Evolutionary conservation across 1,139 yeast species (phyloP).

Genomic region (Scheffersomyces titani): DNA sequence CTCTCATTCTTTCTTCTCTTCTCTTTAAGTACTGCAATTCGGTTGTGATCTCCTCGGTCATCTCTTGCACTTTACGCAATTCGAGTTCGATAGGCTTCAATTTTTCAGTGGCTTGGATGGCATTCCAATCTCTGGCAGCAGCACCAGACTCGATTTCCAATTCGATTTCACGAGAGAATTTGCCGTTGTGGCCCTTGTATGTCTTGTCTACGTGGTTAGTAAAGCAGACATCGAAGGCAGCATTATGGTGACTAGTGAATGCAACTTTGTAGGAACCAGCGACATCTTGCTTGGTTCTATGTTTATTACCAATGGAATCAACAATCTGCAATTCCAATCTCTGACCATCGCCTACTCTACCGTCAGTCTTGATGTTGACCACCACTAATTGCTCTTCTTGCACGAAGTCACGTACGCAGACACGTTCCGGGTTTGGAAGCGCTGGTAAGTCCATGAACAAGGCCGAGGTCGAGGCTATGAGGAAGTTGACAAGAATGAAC

Average conservation of each 20-base stretch:
- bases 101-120: slow-evolving; percentile 88
- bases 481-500: slow-evolving; percentile 11
- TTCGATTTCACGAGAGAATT: slow-evolving; percentile 65
- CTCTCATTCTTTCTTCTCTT: slow-evolving; percentile 92
- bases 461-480: slow-evolving; percentile 25
- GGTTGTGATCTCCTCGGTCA: slow-evolving; percentile 73
- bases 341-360: slow-evolving; percentile 85
- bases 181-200: slow-evolving; percentile 8
- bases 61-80: slow-evolving; percentile 78
- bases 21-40: slow-evolving; percentile 80
- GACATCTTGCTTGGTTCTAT: slow-evolving; percentile 63
- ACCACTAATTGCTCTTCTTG: slow-evolving; percentile 83
- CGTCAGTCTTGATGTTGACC: slow-evolving; percentile 72
- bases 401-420: slow-evolving; percentile 89
- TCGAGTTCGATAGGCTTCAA: slow-evolving; percentile 92
- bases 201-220: slow-evolving; percentile 57
- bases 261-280: slow-evolving; percentile 71
- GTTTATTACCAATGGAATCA: slow-evolving; percentile 72
- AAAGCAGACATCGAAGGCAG: slow-evolving; percentile 90
- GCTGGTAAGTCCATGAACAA: slow-evolving; percentile 46
- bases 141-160: slow-evolving; percentile 94
- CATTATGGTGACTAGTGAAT: slow-evolving; percentile 79
- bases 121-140: slow-evolving; percentile 97
- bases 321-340: slow-evolving; percentile 59
- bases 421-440: slow-evolving; percentile 36